Percentiles rank a stretch among this genome's conserved stretches.
phyloP scores from a whole-genome alignment of 73 alveolate genomes.

The Tetrahymena thermophila region DNA sequence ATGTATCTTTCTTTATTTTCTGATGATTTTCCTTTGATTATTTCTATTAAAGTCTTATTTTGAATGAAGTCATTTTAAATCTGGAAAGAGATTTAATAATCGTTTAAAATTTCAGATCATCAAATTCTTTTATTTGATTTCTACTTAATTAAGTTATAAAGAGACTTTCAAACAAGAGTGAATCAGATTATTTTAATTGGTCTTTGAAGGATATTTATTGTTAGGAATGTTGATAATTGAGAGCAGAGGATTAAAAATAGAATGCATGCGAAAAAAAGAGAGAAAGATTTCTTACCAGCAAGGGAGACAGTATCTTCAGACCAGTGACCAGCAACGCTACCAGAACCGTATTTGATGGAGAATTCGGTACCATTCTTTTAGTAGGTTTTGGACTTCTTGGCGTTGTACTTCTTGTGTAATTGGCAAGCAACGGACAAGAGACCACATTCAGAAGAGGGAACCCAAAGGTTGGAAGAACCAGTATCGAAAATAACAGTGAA shows the following conservation, averaged over 20 bases:
- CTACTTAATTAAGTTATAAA: not conserved
- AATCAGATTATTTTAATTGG: no score
- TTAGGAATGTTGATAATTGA: not conserved
- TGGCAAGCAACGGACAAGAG: not conserved
- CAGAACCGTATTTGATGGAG: not conserved
- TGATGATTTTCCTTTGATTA: not conserved
- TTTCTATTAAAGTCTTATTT: not conserved
- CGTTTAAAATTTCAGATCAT: no score
- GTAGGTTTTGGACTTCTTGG: not conserved
- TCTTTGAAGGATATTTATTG: no score
- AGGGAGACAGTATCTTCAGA: slow-evolving; percentile 49
- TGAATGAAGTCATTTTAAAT: not conserved
- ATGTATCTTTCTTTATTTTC: no score
- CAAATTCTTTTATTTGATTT: no score
- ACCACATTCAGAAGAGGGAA: slow-evolving; percentile 62
- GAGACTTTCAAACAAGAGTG: no score
- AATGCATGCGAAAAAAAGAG: not conserved
- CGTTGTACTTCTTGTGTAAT: not conserved
- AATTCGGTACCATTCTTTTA: not conserved
- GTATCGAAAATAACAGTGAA: slow-evolving; percentile 83
- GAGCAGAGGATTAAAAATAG: not conserved
- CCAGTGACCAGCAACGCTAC: not conserved
- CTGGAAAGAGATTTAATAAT: not conserved
- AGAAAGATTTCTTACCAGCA: slow-evolving; percentile 42
- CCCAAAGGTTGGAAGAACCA: slow-evolving; percentile 89